phyloP scores from a whole-genome alignment of 176 grass and related monocot genomes.

The Cymbopogon citratus region DNA sequence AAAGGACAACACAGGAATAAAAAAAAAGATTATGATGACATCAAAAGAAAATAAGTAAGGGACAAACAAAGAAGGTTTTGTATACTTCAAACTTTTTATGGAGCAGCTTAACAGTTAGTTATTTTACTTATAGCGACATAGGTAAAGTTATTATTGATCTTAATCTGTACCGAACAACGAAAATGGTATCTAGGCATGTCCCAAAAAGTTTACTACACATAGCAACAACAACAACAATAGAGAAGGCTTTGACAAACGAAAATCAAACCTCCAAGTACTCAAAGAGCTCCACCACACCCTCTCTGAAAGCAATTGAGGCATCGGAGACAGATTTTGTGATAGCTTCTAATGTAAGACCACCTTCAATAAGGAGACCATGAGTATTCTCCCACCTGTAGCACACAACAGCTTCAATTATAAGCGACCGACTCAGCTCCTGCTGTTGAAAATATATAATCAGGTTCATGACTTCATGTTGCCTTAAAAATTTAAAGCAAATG shows the following conservation, averaged over 20 bases:
- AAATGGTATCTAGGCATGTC: background rate
- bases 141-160: background rate
- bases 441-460: conserved; percentile 5
- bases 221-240: background rate
- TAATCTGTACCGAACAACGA: background rate
- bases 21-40: background rate
- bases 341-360: conserved; percentile 74
- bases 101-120: background rate
- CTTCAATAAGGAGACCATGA: conserved; percentile 84
- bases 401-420: conserved; percentile 4
- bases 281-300: conserved; percentile 80
- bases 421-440: background rate
- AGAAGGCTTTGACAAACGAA: conserved; percentile 6
- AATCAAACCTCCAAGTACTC: conserved; percentile 77
- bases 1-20: background rate
- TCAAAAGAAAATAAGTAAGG: conserved; percentile 4
- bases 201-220: background rate
- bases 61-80: background rate
- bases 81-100: background rate
- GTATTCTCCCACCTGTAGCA: conserved; percentile 81
- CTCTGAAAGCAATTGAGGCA: conserved; percentile 82
- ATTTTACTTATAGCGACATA: background rate
- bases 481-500: background rate
- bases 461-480: conserved; percentile 15
- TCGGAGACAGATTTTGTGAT: conserved; percentile 79